Percentiles rank a stretch among this genome's conserved stretches.
Conservation (phyloP, 176 grass and related monocot genomes). For the Avena sativa region DNA sequence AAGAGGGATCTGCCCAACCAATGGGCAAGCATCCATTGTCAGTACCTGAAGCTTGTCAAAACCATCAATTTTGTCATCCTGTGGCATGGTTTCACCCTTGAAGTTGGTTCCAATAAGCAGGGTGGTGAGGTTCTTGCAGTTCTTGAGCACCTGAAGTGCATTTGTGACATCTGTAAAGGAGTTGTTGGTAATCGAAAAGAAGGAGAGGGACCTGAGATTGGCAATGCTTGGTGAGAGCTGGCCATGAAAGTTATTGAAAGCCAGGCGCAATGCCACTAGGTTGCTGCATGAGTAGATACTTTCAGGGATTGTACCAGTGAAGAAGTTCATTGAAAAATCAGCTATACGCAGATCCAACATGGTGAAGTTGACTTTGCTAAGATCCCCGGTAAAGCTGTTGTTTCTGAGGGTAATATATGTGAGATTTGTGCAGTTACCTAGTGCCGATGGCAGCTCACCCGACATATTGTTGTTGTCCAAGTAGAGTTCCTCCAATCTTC, state of each 20-base stretch:
- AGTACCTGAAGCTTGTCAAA: constrained; percentile 68
- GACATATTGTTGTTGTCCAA: constrained; percentile 62
- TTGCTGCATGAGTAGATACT: constrained; percentile 72
- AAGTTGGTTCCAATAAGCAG: constrained; percentile 69
- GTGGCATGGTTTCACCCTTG: constrained; percentile 54
- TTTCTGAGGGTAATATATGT: constrained; percentile 65
- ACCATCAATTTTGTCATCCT: constrained; percentile 53
- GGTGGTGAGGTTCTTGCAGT: constrained; percentile 57
- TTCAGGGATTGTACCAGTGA: constrained; percentile 66
- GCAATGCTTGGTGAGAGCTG: constrained; percentile 61
- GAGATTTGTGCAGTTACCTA: constrained; percentile 66
- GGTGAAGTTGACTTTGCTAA: constrained; percentile 64
- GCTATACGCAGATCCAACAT: constrained; percentile 58
- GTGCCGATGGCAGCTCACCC: constrained; percentile 55
- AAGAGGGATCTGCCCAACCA: constrained; percentile 59
- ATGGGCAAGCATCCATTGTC: constrained; percentile 48
- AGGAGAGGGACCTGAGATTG: constrained; percentile 62
- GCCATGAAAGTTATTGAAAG: constrained; percentile 58
- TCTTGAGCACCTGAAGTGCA: constrained; percentile 67
- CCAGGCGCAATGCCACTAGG: constrained; percentile 66
- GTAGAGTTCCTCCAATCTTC: constrained; percentile 48
- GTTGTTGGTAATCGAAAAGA: constrained; percentile 70
- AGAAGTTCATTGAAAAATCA: constrained; percentile 66
- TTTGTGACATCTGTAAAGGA: constrained; percentile 59
- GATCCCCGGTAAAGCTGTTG: constrained; percentile 60